A percentile compares a stretch with the other conserved stretches of the same genome.
phyloP scores from a whole-genome alignment of 2,329 filamentous ascomycete species.

The Trichoderma endophyticum region DNA sequence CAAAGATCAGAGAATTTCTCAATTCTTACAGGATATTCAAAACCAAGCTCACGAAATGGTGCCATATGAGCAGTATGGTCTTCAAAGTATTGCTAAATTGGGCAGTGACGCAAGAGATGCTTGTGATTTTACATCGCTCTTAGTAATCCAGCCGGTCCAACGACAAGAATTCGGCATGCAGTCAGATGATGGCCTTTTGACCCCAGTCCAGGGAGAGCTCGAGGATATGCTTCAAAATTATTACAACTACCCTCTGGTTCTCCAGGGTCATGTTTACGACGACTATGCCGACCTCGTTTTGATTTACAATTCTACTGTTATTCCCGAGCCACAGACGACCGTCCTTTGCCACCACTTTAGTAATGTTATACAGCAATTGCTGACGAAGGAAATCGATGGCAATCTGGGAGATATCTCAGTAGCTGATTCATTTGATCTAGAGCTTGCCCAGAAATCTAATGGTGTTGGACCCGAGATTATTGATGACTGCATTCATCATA shows the following conservation, averaged over 20 bases:
- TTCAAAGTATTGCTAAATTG: slow-evolving; percentile 23
- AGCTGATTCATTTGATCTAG: background rate
- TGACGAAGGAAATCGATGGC: background rate
- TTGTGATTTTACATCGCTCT: slow-evolving; percentile 28
- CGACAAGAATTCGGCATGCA: background rate
- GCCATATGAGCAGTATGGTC: slow-evolving; percentile 24
- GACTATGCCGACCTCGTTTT: slow-evolving; percentile 8
- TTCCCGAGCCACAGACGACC: background rate
- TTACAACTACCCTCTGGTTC: slow-evolving; percentile 14
- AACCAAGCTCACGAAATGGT: slow-evolving; percentile 7
- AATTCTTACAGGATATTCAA: slow-evolving; percentile 21
- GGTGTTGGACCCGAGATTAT: background rate
- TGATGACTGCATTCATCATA: slow-evolving; percentile 13
- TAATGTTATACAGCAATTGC: background rate
- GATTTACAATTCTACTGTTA: slow-evolving; percentile 7
- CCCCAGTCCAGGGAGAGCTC: background rate
- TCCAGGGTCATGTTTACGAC: slow-evolving; percentile 9
- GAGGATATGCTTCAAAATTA: slow-evolving; percentile 13
- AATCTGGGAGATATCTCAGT: background rate
- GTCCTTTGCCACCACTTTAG: slow-evolving; percentile 10
- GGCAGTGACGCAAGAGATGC: slow-evolving; percentile 20
- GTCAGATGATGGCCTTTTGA: background rate
- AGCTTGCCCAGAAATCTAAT: slow-evolving; percentile 3
- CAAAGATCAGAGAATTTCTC: slow-evolving; percentile 1
- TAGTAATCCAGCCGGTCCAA: slow-evolving; percentile 27